Percentiles rank a stretch among this genome's conserved stretches.
These are phyloP conservation scores for Ophiostoma piceae DNA, from an alignment of 2,329 filamentous ascomycete genomes.

Conservation along the genomic window DNA sequence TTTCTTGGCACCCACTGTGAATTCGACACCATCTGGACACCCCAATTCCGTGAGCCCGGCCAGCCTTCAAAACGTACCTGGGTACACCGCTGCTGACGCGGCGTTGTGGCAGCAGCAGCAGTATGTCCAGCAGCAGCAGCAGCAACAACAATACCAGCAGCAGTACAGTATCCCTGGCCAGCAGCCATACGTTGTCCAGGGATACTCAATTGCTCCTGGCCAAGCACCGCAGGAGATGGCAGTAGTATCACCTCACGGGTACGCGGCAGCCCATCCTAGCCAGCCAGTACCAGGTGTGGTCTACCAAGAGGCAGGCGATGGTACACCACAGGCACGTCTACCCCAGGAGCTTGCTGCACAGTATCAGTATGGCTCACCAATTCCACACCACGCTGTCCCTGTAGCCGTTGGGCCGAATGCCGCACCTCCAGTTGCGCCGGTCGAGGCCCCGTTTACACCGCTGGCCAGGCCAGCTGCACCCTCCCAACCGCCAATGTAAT, in stretches of 20 bases:
- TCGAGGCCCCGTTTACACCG: background rate
- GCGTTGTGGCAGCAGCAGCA: conserved; percentile 5
- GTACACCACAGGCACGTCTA: background rate
- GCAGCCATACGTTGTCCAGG: background rate
- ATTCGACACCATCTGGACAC: background rate
- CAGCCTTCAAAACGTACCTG: background rate
- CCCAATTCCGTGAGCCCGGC: background rate
- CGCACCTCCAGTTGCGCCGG: background rate
- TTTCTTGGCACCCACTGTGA: background rate
- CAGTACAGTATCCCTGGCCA: background rate
- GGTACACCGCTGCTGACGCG: background rate
- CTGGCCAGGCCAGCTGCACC: background rate
- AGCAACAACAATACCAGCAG: background rate
- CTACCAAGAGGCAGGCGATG: background rate
- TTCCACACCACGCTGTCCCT: background rate
- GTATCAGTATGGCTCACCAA: background rate
- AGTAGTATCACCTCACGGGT: background rate
- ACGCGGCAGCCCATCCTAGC: background rate
- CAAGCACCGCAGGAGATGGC: background rate
- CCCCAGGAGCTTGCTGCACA: background rate
- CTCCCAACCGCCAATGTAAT: background rate
- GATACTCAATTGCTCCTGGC: background rate
- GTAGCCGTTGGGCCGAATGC: background rate
- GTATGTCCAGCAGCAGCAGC: background rate
- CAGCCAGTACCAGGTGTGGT: background rate